phyloP scores from a whole-genome alignment of 257 asterid species.

The Echium plantagineum region DNA sequence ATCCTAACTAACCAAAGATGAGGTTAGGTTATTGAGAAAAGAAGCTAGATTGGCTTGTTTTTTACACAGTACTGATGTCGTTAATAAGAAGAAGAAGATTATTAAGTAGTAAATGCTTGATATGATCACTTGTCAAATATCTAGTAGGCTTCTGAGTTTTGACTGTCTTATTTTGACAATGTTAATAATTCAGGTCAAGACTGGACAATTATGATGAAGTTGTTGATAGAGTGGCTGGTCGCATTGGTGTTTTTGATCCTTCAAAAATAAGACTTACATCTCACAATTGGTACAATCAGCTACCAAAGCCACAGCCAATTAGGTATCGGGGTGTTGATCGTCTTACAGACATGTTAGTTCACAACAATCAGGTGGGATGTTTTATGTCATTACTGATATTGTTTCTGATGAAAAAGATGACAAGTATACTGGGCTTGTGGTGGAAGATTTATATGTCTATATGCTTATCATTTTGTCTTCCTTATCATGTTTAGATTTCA shows the following conservation, averaged over 20 bases:
- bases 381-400: slow-evolving; percentile 1
- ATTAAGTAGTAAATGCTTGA: neutral
- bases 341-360: neutral
- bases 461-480: neutral
- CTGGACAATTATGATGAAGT: slow-evolving; percentile 52
- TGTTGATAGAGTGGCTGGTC: slow-evolving; percentile 38
- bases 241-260: slow-evolving; percentile 44
- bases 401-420: neutral
- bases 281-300: slow-evolving; percentile 43
- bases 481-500: slow-evolving; percentile 27
- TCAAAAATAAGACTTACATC: slow-evolving; percentile 59
- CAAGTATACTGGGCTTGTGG: neutral
- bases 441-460: too few relatives aligned
- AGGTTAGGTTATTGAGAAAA: neutral
- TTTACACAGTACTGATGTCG: neutral
- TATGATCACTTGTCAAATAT: neutral
- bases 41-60: neutral
- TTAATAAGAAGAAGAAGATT: too few relatives aligned
- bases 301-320: slow-evolving; percentile 47
- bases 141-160: neutral
- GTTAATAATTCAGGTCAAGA: slow-evolving; percentile 37
- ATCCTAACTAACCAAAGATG: neutral
- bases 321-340: slow-evolving; percentile 25
- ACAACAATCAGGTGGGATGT: slow-evolving; percentile 6
- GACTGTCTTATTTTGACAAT: neutral